Conservation (phyloP, 2,329 filamentous ascomycete genomes). For the Sporothrix brunneoviolacea region DNA sequence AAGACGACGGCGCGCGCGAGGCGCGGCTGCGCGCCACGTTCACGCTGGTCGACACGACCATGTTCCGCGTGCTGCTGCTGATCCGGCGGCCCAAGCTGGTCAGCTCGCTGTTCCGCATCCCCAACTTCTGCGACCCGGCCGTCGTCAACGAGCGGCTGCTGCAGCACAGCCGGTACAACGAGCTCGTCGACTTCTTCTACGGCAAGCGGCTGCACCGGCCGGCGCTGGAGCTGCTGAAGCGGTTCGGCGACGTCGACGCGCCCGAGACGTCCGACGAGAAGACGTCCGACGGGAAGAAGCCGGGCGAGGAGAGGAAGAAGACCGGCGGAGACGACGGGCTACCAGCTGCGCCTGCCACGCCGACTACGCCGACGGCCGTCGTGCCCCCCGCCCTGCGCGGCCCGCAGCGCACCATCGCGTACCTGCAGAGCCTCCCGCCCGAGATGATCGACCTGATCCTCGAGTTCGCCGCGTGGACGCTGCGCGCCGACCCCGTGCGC, state of each 20-base stretch:
- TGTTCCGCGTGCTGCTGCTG: constrained; percentile 95
- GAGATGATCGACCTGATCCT: constrained; percentile 86
- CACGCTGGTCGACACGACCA: constrained; percentile 80
- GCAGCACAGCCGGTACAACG: constrained; percentile 80
- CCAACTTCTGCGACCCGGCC: constrained; percentile 93
- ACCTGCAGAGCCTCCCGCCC: constrained; percentile 81
- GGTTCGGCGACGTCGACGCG: constrained; percentile 62
- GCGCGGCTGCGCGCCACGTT: constrained; percentile 69
- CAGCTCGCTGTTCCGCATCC: constrained; percentile 84
- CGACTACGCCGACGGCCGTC: constrained; percentile 18
- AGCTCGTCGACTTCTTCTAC: constrained; percentile 95
- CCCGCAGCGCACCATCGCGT: constrained; percentile 75
- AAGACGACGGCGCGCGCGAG: constrained; percentile 50
- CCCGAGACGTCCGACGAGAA: constrained; percentile 29
- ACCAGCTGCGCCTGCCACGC: neutral
- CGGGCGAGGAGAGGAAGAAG: neutral
- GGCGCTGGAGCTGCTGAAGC: constrained; percentile 72
- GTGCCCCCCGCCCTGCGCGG: constrained; percentile 56
- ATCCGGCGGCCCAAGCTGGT: constrained; percentile 77
- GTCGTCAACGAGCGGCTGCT: constrained; percentile 91
- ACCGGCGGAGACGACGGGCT: too few species aligned
- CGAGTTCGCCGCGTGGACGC: constrained; percentile 84
- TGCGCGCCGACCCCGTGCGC: constrained; percentile 62
- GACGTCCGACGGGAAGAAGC: neutral
- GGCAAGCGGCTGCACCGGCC: constrained; percentile 89